Percentiles rank a stretch among this genome's conserved stretches.
Conservation (phyloP, 2,329 filamentous ascomycete species). For the Phyllosticta capitalensis region DNA sequence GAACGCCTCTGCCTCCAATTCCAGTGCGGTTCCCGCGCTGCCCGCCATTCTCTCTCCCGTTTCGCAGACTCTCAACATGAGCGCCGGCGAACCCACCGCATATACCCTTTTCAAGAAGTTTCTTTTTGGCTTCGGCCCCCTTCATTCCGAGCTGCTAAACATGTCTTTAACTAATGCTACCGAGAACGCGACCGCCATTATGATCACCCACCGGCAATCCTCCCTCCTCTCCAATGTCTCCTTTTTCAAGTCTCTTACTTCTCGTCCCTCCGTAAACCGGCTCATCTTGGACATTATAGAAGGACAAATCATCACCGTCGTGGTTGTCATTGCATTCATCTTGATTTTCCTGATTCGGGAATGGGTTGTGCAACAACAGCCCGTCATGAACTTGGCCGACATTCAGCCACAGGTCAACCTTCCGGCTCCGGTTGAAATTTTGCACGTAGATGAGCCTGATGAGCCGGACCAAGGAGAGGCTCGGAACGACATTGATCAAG, state of each 20-base stretch:
- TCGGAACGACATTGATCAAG: neutral
- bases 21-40: conserved; percentile 14
- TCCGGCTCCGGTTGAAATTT: conserved; percentile 11
- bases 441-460: neutral
- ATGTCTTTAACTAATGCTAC: conserved; percentile 20
- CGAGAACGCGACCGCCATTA: conserved; percentile 19
- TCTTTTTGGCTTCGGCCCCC: conserved; percentile 23
- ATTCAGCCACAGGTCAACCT: conserved; percentile 21
- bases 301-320: conserved; percentile 83
- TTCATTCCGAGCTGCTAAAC: conserved; percentile 20
- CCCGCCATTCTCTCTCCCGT: conserved; percentile 26
- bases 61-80: conserved; percentile 33
- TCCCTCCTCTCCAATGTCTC: conserved; percentile 48
- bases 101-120: conserved; percentile 39
- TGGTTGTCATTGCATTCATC: conserved; percentile 90
- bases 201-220: conserved; percentile 18
- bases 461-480: neutral
- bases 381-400: conserved; percentile 68
- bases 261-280: conserved; percentile 63
- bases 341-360: conserved; percentile 93
- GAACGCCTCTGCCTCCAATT: conserved; percentile 14
- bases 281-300: conserved; percentile 76
- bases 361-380: conserved; percentile 97
- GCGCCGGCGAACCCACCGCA: conserved; percentile 35
- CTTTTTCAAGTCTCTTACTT: conserved; percentile 49